Evolutionary conservation across 805 yeast species (phyloP).

Genomic region (Metschnikowia similis): DNA sequence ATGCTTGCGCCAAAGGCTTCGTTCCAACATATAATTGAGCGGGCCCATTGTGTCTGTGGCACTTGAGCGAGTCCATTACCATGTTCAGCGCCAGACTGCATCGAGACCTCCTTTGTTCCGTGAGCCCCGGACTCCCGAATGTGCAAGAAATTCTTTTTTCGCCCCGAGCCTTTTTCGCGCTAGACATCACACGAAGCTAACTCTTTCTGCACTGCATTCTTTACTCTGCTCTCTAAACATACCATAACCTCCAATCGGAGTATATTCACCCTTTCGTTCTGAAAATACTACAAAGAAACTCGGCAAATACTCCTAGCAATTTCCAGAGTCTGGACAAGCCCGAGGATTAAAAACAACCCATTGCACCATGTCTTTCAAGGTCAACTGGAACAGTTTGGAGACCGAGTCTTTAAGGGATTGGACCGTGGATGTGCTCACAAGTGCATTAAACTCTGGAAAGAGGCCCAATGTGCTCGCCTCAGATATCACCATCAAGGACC

Average conservation of each 20-base stretch:
- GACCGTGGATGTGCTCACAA: slow-evolving; percentile 62
- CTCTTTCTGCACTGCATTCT: slow-evolving; percentile 1
- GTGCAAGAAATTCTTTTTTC: background rate
- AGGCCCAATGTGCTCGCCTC: slow-evolving; percentile 69
- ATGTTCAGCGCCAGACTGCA: background rate
- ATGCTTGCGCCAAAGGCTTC: background rate
- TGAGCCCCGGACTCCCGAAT: slow-evolving; percentile 1
- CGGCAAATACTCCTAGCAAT: background rate
- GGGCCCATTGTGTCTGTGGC: background rate
- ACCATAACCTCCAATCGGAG: background rate
- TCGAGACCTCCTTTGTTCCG: background rate
- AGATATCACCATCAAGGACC: slow-evolving; percentile 60
- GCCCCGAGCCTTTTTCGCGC: background rate
- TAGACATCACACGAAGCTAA: slow-evolving; percentile 2
- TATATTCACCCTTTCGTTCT: background rate
- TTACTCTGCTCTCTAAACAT: background rate
- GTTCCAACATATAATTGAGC: background rate
- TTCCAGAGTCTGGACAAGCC: background rate
- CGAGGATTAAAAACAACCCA: background rate
- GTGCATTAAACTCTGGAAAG: slow-evolving; percentile 69
- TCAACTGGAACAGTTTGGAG: slow-evolving; percentile 73
- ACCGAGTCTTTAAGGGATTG: slow-evolving; percentile 57
- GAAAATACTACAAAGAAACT: background rate
- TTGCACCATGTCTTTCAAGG: slow-evolving; percentile 63
- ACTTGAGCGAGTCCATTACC: background rate